Evolutionary conservation across 192 early-diverging fungal species (phyloP), one percentile per base, ranked within the genome.

Genomic region (Podila clonocystis): DNA sequence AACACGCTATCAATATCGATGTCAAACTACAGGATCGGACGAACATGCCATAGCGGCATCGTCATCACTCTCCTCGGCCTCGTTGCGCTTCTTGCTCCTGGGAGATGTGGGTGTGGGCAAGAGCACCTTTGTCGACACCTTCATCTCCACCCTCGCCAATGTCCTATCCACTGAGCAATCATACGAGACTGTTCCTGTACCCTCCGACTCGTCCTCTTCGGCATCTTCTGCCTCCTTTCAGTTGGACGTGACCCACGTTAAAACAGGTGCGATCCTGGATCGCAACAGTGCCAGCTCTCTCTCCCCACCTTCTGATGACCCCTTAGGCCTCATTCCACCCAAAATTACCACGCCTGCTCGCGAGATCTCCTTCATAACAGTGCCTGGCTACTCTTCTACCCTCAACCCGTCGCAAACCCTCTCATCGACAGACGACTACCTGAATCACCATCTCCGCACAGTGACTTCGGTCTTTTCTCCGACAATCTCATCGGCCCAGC

Each of bases 81-180:
- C 76, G 17, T 58, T 80, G 7, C 77, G 77, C 17, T 80, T 80
- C 31, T 30, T 80, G 7, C 62, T 80, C 11, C 62, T 80, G 17
- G 77, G 77, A 9, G 77, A 80, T 61, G 77, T 80, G 5, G 77
- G 77, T 8, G 71, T 80, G 5, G 77, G 77, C 22, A 80, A 68
- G 60, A 52, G 62, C 29, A 3, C 77, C 12, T 80, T 80, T 49
- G 33, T 80, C 55, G 65, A 80, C 36, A 65, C 77, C 6, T 80
- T 80, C 33, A 69, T 73, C 58, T 63, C 66, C 17, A 65, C 66
- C 8, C 70, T 80, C 12, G 29, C 59, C n/a, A 68, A 68, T 26
- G 52, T 80, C n/a, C 65, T 69, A 29, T 60, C 67, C 9, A 64
- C 52, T 7, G 52, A 22, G 3, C 52, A 55, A 55, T 24, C n/a